Evolutionary conservation across 495 filamentous ascomycete species (phyloP).

Genomic region (Daldinia decipiens): DNA sequence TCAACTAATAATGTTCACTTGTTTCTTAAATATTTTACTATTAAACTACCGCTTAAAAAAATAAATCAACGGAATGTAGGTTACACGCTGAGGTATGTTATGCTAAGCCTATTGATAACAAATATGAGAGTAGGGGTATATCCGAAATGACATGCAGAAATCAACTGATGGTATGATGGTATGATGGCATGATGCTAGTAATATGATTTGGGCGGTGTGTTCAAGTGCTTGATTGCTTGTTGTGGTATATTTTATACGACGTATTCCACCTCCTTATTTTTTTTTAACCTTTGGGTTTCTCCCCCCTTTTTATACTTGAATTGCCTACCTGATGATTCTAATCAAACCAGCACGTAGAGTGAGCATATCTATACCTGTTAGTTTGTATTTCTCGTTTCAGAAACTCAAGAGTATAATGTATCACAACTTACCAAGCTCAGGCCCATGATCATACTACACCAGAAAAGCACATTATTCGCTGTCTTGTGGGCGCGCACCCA

Average conservation of each 20-base stretch:
- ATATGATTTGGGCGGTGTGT: not conserved
- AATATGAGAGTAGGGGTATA: conserved; percentile 17
- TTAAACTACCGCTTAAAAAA: not conserved
- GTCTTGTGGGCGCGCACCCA: conserved; percentile 77
- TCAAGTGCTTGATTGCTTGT: not conserved
- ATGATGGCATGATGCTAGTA: not conserved
- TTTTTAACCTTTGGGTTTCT: not conserved
- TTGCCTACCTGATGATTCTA: not conserved
- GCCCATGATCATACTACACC: conserved; percentile 94
- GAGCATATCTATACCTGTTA: conserved; percentile 60
- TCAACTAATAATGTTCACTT: not conserved
- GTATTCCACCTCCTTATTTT: not conserved
- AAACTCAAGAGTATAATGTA: not conserved
- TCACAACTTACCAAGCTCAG: conserved; percentile 77
- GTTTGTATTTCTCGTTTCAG: not conserved
- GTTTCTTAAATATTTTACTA: not conserved
- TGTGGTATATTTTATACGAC: conserved; percentile 5
- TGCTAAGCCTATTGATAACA: conserved; percentile 1
- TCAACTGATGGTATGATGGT: not conserved
- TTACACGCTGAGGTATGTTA: not conserved
- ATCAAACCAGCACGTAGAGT: conserved; percentile 62
- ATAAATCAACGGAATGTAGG: not conserved
- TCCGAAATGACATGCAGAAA: conserved; percentile 1
- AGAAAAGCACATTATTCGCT: conserved; percentile 93
- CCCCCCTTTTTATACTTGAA: not conserved